phyloP scores from a whole-genome alignment of 1,284 basidiomycete genomes.

The Ustilago lituana region DNA sequence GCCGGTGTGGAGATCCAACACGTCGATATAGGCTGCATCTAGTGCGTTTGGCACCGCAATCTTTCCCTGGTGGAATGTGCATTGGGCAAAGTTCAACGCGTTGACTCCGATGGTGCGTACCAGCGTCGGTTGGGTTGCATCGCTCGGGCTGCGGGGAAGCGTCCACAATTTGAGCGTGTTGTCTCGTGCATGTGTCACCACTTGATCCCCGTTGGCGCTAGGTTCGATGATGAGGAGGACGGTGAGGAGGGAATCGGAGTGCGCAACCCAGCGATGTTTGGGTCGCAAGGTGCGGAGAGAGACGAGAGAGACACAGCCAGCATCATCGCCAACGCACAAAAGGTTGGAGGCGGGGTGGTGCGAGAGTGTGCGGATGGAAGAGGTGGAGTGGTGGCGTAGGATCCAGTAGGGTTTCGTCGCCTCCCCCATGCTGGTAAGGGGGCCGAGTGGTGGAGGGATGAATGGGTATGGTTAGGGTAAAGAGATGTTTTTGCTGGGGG shows the following conservation, averaged over 20 bases:
- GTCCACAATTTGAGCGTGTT: slow-evolving; percentile 80
- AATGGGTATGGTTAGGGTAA: too few species aligned
- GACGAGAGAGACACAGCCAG: slow-evolving; percentile 77
- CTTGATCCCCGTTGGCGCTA: slow-evolving; percentile 68
- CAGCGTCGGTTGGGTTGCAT: slow-evolving; percentile 71
- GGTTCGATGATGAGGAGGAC: slow-evolving; percentile 79
- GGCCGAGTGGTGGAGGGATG: not conserved
- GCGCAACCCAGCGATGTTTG: slow-evolving; percentile 79
- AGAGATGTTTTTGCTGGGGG: too few species aligned
- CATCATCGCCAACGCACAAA: slow-evolving; percentile 81
- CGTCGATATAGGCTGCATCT: slow-evolving; percentile 84
- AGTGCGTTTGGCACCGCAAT: slow-evolving; percentile 85
- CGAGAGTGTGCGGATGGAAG: slow-evolving; percentile 74
- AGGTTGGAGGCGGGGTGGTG: slow-evolving; percentile 73
- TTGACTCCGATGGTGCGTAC: slow-evolving; percentile 82
- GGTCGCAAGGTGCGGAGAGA: slow-evolving; percentile 78
- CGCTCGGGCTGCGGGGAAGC: not conserved
- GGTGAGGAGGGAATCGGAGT: slow-evolving; percentile 78
- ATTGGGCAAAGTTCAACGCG: slow-evolving; percentile 87
- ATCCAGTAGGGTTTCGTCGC: slow-evolving; percentile 76
- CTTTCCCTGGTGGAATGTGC: slow-evolving; percentile 73
- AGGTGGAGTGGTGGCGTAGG: slow-evolving; percentile 75
- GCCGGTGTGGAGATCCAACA: slow-evolving; percentile 77
- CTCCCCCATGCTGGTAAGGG: too few species aligned
- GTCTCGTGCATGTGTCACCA: slow-evolving; percentile 88